A percentile compares a stretch with the other conserved stretches of the same genome.
phyloP scores from a whole-genome alignment of 805 yeast genomes.

The Nakazawaea wyomingensis region DNA sequence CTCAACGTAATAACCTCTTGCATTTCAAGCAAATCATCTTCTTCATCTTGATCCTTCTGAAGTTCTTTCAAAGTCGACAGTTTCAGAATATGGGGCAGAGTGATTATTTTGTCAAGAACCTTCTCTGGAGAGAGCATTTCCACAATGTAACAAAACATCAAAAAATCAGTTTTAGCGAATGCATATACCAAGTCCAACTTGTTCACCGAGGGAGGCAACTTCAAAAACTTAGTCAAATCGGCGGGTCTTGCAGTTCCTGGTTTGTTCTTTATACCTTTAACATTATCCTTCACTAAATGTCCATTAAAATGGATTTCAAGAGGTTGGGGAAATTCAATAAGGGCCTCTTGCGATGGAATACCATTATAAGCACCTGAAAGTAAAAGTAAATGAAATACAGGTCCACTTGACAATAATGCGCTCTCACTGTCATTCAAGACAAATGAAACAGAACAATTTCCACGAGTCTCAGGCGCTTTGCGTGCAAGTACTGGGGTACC shows the following conservation, averaged over 20 bases:
- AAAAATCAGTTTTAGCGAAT: slow-evolving; percentile 44
- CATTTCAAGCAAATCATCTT: slow-evolving; percentile 68
- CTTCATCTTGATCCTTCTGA: slow-evolving; percentile 41
- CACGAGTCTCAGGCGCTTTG: slow-evolving; percentile 38
- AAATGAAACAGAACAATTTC: slow-evolving; percentile 39
- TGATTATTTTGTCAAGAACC: slow-evolving; percentile 35
- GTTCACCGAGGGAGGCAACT: slow-evolving; percentile 30
- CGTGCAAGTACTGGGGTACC: slow-evolving; percentile 41
- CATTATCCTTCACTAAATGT: slow-evolving; percentile 41
- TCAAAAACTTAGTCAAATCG: slow-evolving; percentile 55
- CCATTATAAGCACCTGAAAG: slow-evolving; percentile 44
- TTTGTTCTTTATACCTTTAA: slow-evolving; percentile 70
- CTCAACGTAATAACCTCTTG: slow-evolving; percentile 61
- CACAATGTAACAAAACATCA: slow-evolving; percentile 56
- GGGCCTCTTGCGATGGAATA: slow-evolving; percentile 26
- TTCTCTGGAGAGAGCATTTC: slow-evolving; percentile 37
- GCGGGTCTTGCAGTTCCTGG: slow-evolving; percentile 82
- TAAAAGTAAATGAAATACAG: slow-evolving; percentile 38
- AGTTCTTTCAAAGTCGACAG: slow-evolving; percentile 47
- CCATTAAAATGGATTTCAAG: slow-evolving; percentile 63
- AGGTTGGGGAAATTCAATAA: slow-evolving; percentile 65
- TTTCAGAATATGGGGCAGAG: slow-evolving; percentile 47
- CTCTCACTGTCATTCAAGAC: slow-evolving; percentile 38
- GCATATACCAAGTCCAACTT: slow-evolving; percentile 52
- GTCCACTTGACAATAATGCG: slow-evolving; percentile 26